Percentiles rank a stretch among this genome's conserved stretches.
These are phyloP conservation scores for Alternaria novae-zelandiae DNA, from an alignment of 2,329 filamentous ascomycete genomes.

Conservation along the genomic window DNA sequence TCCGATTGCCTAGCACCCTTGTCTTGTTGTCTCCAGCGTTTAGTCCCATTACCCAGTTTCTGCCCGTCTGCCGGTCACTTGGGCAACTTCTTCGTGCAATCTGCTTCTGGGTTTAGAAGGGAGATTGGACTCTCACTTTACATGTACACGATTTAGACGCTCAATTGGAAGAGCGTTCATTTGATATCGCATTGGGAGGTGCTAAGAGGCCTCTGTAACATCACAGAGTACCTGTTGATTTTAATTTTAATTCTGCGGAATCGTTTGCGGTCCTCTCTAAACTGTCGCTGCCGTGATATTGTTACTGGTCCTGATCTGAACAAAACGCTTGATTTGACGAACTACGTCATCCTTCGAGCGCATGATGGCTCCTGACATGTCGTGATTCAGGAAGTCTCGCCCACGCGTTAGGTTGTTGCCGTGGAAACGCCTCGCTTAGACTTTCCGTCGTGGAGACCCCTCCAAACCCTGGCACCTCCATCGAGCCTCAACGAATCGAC, in stretches of 20 bases:
- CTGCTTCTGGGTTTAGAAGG: constrained; percentile 4
- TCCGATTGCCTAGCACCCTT: constrained; percentile 7
- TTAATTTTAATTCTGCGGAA: constrained; percentile 14
- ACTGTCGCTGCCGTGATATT: neutral
- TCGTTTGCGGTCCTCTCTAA: neutral
- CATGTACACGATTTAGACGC: constrained; percentile 10
- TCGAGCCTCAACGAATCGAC: constrained; percentile 3
- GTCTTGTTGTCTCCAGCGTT: constrained; percentile 8
- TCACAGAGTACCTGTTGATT: constrained; percentile 4
- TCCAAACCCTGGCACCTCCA: constrained; percentile 2
- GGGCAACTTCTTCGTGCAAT: constrained; percentile 12
- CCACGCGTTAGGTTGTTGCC: neutral
- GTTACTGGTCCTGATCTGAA: neutral
- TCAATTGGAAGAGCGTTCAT: constrained; percentile 5
- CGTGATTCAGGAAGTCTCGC: neutral
- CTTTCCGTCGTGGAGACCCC: constrained; percentile 8
- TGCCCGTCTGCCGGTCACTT: constrained; percentile 18
- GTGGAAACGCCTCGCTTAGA: constrained; percentile 13
- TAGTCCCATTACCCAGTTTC: constrained; percentile 9
- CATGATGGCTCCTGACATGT: neutral
- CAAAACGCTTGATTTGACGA: neutral
- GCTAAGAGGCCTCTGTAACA: neutral
- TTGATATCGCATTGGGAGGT: constrained; percentile 3
- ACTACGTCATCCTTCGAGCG: neutral
- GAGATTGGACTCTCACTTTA: constrained; percentile 1